Evolutionary conservation across 2,329 filamentous ascomycete genomes (phyloP), one percentile per base, ranked within the genome.

Genomic region (Beauveria scarabaeidicola): DNA sequence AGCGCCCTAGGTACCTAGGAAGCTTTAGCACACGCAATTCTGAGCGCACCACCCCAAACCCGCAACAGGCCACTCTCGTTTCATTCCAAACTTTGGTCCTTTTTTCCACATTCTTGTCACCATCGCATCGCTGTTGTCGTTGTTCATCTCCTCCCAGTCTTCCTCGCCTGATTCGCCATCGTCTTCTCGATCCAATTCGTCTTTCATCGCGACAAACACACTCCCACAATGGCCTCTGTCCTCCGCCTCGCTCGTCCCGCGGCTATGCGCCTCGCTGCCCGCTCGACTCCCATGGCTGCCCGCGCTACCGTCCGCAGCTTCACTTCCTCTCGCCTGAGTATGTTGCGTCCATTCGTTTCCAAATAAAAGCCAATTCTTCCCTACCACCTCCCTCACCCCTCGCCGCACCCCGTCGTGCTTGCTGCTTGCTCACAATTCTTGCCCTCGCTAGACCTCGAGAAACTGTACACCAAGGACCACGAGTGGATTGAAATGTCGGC

Each of bases 401-500:
- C 17, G 15, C 8, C 41, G 3, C 43, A 2, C 6, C n/a, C 17
- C 32, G 4, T 11, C 51, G 10, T 25, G 40, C 9, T 32, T 38
- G 15, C 40, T 29, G 40, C 15, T 17, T 15, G 8, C 52, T 54
- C 2, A 54, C 41, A 25, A 13, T 36, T 2, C 50, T 52, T 21
- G 29, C 44, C 36, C 51, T 57, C 23, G 21, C 64, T 15, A 89
- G 86, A 76, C 69, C 77, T 80, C 59, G 78, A 83, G 64, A 93
- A 94, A 78, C 90, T 87, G 74, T 99, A 96, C 81, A 97, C 94
- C 65, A 88, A 92, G 74, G 93, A 97, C 72, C 94, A 99, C 81
- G 94, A 99, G 80, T 99, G 94, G 94, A 86, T 99, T 73, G 91
- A 97, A 75, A 78, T 96, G 62, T 87, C 86, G 60, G 85, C 84